Evolutionary conservation across 495 filamentous ascomycete genomes (phyloP), one percentile per base, ranked within the genome.

Genomic region (Aspergillus haitiensis): DNA sequence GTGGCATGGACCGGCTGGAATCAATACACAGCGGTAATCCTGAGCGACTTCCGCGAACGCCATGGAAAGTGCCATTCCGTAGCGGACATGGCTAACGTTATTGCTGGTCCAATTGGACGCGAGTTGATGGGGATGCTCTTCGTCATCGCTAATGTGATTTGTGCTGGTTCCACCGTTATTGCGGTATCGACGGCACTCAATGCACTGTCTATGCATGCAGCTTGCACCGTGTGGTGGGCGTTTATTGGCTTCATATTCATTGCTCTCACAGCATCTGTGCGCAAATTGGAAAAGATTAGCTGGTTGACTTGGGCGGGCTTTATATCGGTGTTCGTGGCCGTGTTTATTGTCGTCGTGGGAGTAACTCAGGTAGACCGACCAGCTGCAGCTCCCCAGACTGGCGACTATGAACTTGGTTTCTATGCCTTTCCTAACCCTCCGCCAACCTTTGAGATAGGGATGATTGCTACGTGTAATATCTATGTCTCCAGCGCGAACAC

Each of bases 1-100:
- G 58, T 89, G 27, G 69, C 72, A 21, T 73, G 89, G 55, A 86
- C 86, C 15, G 67, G 86, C 18, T 60, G 90, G n/a, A 87, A 90
- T 52, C 84, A 86, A 0, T 78, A 76, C 61, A 66, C 68, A 15
- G 68, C 69, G 33, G 65, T 75, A 31, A 58, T 76, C 13, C 64
- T 73, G n/a, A 70, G 72, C 16, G 68, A 76, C n/a, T 78, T 76
- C 46, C 73, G 73, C 55, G 67, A 69, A 39, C 39, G 32, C 11
- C 60, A 75, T 46, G 72, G 72, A 1, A 71, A 75, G 40, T 82
- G 78, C 57, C 70, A 75, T 60, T 72, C 71, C 60, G 85, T 92
- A 55, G 84, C 86, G 32, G 89, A 94, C 66, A 89, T 84, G 50
- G 85, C 86, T 6, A 68, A 82, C 15, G 72, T 94, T 31, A 80